Evolutionary conservation across 306 rosid genomes (phyloP).

Genomic region (Chamaecrista fasciculata): DNA sequence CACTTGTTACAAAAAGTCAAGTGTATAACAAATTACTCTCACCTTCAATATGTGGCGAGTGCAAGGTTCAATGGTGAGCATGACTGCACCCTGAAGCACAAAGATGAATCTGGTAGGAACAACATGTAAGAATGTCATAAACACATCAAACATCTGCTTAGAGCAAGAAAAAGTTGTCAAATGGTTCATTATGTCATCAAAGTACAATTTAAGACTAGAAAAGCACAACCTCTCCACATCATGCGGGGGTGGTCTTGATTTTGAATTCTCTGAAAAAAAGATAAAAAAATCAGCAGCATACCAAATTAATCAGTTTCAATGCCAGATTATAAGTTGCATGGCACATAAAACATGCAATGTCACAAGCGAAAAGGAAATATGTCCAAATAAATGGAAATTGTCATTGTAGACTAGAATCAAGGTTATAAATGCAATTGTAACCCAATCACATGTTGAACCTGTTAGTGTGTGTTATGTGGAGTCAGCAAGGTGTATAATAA

Average conservation of each 20-base stretch:
- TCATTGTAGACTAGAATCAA: not conserved
- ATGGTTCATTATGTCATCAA: constrained; percentile 12
- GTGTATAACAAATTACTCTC: constrained; percentile 7
- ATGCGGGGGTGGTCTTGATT: constrained; percentile 51
- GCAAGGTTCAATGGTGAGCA: constrained; percentile 45
- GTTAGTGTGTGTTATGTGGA: not conserved
- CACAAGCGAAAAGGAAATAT: constrained; percentile 12
- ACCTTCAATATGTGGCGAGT: constrained; percentile 52
- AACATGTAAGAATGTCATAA: constrained; percentile 30
- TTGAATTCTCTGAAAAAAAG: constrained; percentile 60
- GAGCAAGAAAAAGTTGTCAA: constrained; percentile 9
- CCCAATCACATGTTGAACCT: not conserved
- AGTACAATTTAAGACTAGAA: constrained; percentile 8
- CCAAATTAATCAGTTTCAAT: not conserved
- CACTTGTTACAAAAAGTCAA: not conserved
- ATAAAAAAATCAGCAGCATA: constrained; percentile 34
- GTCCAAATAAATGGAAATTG: constrained; percentile 3
- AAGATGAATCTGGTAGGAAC: constrained; percentile 66
- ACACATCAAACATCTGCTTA: constrained; percentile 23
- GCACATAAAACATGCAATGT: not conserved
- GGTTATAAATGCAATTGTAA: not conserved
- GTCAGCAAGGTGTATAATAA: not conserved
- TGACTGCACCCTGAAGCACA: constrained; percentile 77
- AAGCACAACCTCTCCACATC: constrained; percentile 70
- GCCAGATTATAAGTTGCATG: constrained; percentile 9